Conservation (phyloP, 2,329 filamentous ascomycete genomes). For the Kalaharituber pfeilii region DNA sequence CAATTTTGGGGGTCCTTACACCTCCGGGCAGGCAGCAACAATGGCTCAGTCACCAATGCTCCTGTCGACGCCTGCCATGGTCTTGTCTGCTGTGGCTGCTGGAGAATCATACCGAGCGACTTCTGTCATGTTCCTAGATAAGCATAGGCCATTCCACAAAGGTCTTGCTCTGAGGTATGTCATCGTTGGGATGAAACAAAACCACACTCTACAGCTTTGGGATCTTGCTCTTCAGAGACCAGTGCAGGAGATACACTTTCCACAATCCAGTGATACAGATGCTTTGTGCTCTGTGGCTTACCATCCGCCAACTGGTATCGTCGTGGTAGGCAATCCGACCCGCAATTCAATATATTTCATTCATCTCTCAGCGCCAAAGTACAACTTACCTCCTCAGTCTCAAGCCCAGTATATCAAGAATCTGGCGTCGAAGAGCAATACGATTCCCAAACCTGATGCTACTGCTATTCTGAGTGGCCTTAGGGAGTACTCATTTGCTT, state of each 20-base stretch:
- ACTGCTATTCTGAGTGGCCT: conserved; percentile 96
- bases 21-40: conserved; percentile 7
- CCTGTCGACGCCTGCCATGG: conserved; percentile 71
- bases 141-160: conserved; percentile 82
- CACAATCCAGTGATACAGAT: conserved; percentile 88
- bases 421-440: conserved; percentile 52
- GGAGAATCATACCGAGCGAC: conserved; percentile 93
- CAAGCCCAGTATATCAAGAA: conserved; percentile 78
- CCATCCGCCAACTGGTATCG: conserved; percentile 78
- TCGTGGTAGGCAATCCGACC: conserved; percentile 87
- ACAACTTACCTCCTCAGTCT: conserved; percentile 60
- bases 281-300: conserved; percentile 97
- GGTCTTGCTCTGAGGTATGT: conserved; percentile 82
- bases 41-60: conserved; percentile 37
- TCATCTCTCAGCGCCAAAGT: conserved; percentile 84
- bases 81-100: conserved; percentile 68
- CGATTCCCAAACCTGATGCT: conserved; percentile 69
- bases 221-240: conserved; percentile 88
- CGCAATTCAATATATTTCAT: conserved; percentile 96
- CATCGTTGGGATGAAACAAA: conserved; percentile 96
- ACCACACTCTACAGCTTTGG: conserved; percentile 96
- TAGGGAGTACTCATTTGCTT: conserved; percentile 80
- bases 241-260: conserved; percentile 91
- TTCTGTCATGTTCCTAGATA: conserved; percentile 89
- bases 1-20: conserved; percentile 28